Evolutionary conservation across 129 eudicot genomes (phyloP), one percentile per base, ranked within the genome.

Genomic region (Tagetes erecta): DNA sequence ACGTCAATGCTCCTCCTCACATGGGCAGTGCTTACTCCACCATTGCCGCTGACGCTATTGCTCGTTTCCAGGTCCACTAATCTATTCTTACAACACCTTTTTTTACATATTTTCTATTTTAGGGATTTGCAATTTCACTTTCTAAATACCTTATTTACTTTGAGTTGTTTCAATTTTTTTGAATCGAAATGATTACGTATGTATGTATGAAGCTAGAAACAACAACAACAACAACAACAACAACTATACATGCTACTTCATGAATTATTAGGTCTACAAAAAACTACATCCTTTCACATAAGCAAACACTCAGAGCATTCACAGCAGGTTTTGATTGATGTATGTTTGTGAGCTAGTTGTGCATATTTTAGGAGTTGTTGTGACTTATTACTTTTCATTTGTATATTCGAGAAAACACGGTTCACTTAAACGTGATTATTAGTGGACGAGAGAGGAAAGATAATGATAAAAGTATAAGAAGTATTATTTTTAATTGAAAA

Each of bases 21-120:
- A 89, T 92, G 95, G 98, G 98, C 77, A 95, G 99, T 68, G 99
- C 99, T 44, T 95, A 95, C 80, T 87, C 97, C 82, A 95, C 99
- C 77, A 95, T 95, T 75, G 95, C 99, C 39, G 99, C 99, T 13
- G 99, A 95, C 44, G 86, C 96, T 68, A 88, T 95, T 86, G 96
- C 99, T 34, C 96, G 99, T 14, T 95, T 88, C 76, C 99, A 95
- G 99, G 99, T 92, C 33, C 44, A 2, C 30, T 11, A 0, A n/a
- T 55, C 27, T 20, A 1, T 2, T 2, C 5, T 49, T 34, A 13
- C 35, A 10, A 3, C 6, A 42, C 9, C 50, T 70, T 0, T n/a
- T n/a, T 74, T 20, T 20, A 20, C 27, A 20, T 20, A 20, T 20
- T 20, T 20, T 20, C 27, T 20, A 33, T 10, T 53, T 71, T 71